phyloP scores from a whole-genome alignment of 371 early-diverging fungal genomes.

The Batkoa obscura region DNA sequence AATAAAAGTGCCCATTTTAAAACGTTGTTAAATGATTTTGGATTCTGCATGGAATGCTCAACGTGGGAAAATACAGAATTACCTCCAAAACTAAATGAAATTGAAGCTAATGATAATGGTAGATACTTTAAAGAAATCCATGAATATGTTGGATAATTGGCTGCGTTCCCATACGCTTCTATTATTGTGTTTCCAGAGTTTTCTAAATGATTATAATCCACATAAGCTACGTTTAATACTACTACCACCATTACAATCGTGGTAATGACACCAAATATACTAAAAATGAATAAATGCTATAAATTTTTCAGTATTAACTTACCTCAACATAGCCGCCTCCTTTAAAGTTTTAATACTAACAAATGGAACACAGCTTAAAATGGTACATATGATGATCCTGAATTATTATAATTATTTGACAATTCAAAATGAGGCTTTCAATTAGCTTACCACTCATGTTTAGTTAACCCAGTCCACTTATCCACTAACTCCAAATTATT shows the following conservation, averaged over 20 bases:
- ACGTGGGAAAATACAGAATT: slow-evolving; percentile 42
- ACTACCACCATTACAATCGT: slow-evolving; percentile 24
- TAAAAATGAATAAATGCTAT: background rate
- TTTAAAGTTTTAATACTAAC: slow-evolving; percentile 33
- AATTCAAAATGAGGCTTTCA: no score
- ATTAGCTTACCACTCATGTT: background rate
- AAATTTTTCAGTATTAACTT: background rate
- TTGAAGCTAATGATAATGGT: slow-evolving; percentile 24
- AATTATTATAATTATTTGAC: no score
- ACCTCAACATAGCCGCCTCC: slow-evolving; percentile 30
- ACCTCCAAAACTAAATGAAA: slow-evolving; percentile 60
- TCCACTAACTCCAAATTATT: slow-evolving; percentile 3
- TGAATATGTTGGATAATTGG: no score
- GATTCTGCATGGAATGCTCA: slow-evolving; percentile 50
- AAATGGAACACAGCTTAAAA: slow-evolving; percentile 22
- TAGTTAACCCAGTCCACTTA: slow-evolving; percentile 1
- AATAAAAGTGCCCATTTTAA: slow-evolving; percentile 39
- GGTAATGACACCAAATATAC: slow-evolving; percentile 33
- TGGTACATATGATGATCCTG: slow-evolving; percentile 25
- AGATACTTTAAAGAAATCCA: slow-evolving; percentile 53
- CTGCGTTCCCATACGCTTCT: slow-evolving; percentile 33
- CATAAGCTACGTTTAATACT: slow-evolving; percentile 17
- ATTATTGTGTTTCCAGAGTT: slow-evolving; percentile 13
- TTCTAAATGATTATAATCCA: slow-evolving; percentile 10
- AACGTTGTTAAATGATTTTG: slow-evolving; percentile 48